These are phyloP conservation scores for Arthroderma sp. DNA, from an alignment of 2,329 filamentous ascomycete species.

Conservation along the genomic window DNA sequence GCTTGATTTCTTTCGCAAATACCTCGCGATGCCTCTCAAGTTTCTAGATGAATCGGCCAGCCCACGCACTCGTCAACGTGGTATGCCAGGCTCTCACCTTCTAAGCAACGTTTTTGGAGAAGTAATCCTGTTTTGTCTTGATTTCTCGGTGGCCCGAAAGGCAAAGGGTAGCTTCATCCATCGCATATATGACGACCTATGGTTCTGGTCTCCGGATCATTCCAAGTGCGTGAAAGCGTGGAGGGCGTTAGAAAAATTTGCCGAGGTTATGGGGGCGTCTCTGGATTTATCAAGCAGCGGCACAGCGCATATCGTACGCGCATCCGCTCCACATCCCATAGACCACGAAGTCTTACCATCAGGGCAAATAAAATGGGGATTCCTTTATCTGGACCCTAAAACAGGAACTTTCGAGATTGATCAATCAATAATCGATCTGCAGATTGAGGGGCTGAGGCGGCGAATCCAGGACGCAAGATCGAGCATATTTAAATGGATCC, in stretches of 20 bases:
- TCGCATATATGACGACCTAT: constrained; percentile 52
- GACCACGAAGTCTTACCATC: constrained; percentile 27
- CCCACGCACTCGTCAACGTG: constrained; percentile 37
- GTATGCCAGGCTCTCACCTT: constrained; percentile 46
- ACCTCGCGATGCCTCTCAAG: constrained; percentile 46
- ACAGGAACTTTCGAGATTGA: constrained; percentile 48
- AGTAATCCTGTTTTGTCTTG: constrained; percentile 49
- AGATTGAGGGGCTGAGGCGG: constrained; percentile 45
- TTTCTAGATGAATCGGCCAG: constrained; percentile 41
- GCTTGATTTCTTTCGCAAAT: constrained; percentile 46
- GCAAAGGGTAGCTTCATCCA: constrained; percentile 44
- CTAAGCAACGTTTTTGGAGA: constrained; percentile 50
- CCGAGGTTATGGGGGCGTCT: constrained; percentile 41
- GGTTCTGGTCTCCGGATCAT: constrained; percentile 49
- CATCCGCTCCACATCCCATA: constrained; percentile 5
- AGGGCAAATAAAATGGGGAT: constrained; percentile 47
- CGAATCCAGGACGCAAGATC: constrained; percentile 41
- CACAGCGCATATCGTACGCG: constrained; percentile 29
- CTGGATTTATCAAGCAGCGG: constrained; percentile 49
- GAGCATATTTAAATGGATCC: constrained; percentile 44
- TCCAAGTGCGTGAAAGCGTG: constrained; percentile 44
- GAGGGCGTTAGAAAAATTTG: constrained; percentile 44
- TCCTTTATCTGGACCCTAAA: constrained; percentile 41
- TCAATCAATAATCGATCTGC: constrained; percentile 43
- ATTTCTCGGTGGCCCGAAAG: constrained; percentile 48